These are phyloP conservation scores for Penicillium nordicum DNA, from an alignment of 2,329 filamentous ascomycete species.

Conservation along the genomic window DNA sequence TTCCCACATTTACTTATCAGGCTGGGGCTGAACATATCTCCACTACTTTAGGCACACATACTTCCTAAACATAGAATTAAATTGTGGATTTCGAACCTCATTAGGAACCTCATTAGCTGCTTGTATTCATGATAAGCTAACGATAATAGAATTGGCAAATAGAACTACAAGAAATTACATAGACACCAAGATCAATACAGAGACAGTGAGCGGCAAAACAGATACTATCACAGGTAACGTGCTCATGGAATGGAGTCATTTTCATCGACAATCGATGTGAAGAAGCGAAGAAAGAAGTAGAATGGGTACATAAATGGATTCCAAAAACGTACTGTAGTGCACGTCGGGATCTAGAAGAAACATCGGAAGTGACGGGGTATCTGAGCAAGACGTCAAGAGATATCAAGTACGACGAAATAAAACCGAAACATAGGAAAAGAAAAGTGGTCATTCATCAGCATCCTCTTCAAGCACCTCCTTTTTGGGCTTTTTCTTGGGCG, in stretches of 20 bases:
- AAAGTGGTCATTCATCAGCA: constrained; percentile 24
- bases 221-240: background rate
- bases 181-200: background rate
- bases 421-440: constrained; percentile 17
- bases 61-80: background rate
- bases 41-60: background rate
- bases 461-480: constrained; percentile 56
- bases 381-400: constrained; percentile 32
- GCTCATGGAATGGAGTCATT: constrained; percentile 1
- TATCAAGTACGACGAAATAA: constrained; percentile 24
- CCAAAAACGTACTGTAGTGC: constrained; percentile 15
- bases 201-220: background rate
- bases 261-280: constrained; percentile 19
- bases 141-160: background rate
- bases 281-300: constrained; percentile 9
- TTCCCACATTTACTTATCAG: background rate
- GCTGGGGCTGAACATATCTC: background rate
- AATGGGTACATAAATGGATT: constrained; percentile 15
- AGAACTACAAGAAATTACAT: constrained; percentile 17
- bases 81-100: background rate
- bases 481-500: constrained; percentile 77
- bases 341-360: constrained; percentile 25
- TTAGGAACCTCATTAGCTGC: background rate
- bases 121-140: background rate
- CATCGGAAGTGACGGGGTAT: constrained; percentile 27